Evolutionary conservation across 2,329 filamentous ascomycete species (phyloP).

Genomic region (Fusarium annulatum): DNA sequence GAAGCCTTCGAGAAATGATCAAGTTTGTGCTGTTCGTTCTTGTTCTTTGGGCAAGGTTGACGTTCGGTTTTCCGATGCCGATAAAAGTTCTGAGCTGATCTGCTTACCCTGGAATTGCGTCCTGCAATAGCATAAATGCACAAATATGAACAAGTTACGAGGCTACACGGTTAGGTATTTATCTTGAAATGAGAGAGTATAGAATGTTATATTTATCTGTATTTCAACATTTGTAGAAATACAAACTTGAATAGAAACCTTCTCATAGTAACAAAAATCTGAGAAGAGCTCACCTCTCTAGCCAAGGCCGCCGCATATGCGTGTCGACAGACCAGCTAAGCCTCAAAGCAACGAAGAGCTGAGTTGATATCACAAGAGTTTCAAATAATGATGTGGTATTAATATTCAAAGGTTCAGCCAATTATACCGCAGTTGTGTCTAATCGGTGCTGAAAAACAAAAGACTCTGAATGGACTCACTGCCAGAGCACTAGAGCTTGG

Average conservation of each 20-base stretch:
- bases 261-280: fast-evolving
- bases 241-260: fast-evolving
- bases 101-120: not conserved
- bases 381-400: fast-evolving
- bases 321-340: fast-evolving
- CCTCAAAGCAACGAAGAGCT: fast-evolving
- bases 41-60: not conserved
- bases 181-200: fast-evolving
- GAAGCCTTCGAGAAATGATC: not conserved
- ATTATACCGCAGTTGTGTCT: fast-evolving
- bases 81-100: too few relatives aligned
- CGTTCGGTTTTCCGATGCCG: not conserved
- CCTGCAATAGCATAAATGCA: not conserved
- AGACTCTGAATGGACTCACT: fast-evolving
- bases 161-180: not conserved
- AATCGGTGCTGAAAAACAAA: not conserved
- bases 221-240: fast-evolving
- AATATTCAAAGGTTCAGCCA: not conserved
- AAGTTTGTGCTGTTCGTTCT: not conserved
- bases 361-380: fast-evolving
- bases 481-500: slow-evolving; percentile 6
- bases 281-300: fast-evolving
- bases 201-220: fast-evolving
- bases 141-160: fast-evolving
- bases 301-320: too few relatives aligned